Conservation (phyloP, 306 rosid genomes). For the Cicer cuneatum region DNA sequence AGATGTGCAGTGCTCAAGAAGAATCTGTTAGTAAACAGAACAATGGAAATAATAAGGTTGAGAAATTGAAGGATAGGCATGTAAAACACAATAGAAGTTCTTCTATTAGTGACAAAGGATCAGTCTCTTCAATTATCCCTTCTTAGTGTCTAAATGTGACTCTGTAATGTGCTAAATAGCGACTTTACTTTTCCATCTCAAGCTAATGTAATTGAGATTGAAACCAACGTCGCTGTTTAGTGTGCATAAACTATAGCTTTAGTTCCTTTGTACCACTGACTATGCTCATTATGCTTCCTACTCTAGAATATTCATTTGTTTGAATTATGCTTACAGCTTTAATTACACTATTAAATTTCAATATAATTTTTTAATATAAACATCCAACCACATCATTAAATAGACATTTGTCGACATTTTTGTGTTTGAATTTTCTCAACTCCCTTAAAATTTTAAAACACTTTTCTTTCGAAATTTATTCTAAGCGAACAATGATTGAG, state of each 20-base stretch:
- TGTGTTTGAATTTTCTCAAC: too few species aligned
- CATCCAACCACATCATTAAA: too few species aligned
- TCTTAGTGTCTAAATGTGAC: slow-evolving; percentile 23
- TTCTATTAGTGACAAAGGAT: slow-evolving; percentile 61
- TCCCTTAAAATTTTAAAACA: too few species aligned
- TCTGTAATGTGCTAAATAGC: slow-evolving; percentile 42
- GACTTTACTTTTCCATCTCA: slow-evolving; percentile 42
- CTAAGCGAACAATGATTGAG: too few species aligned
- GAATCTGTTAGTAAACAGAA: slow-evolving; percentile 84
- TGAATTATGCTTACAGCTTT: slow-evolving; percentile 25
- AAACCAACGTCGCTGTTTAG: slow-evolving; percentile 43
- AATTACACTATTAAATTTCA: neutral
- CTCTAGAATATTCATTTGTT: slow-evolving; percentile 33
- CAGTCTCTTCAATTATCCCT: slow-evolving; percentile 38
- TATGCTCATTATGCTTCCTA: slow-evolving; percentile 32
- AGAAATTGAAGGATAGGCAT: slow-evolving; percentile 80
- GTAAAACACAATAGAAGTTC: slow-evolving; percentile 68
- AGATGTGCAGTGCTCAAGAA: slow-evolving; percentile 99
- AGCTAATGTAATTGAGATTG: slow-evolving; percentile 50
- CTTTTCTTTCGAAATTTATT: too few species aligned
- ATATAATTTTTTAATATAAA: too few species aligned
- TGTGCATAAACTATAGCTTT: slow-evolving; percentile 48
- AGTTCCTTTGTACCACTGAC: slow-evolving; percentile 37
- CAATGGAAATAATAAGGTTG: slow-evolving; percentile 58
- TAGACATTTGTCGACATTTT: too few species aligned